phyloP scores from a whole-genome alignment of 805 yeast genomes.

The Debaryomyces prosopidis region DNA sequence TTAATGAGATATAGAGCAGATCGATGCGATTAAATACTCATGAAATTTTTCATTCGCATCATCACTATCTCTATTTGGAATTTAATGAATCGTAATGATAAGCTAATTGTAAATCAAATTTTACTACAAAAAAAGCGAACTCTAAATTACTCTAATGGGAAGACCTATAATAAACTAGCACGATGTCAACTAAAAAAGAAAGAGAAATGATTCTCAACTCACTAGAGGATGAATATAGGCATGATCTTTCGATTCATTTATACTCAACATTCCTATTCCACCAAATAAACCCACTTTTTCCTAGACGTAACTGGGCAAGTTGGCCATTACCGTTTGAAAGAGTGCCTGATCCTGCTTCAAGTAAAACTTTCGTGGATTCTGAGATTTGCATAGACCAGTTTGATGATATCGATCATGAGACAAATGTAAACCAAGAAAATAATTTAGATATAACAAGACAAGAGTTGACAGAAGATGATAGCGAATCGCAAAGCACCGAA shows the following conservation, averaged over 20 bases:
- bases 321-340: conserved; percentile 55
- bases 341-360: conserved; percentile 39
- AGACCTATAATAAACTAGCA: too few relatives aligned
- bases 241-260: conserved; percentile 64
- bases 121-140: not conserved
- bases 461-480: conserved; percentile 11
- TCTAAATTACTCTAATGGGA: not conserved
- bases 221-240: conserved; percentile 50
- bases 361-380: conserved; percentile 20
- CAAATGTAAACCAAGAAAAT: not conserved
- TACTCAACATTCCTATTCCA: conserved; percentile 55
- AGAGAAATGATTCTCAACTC: conserved; percentile 21
- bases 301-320: conserved; percentile 45
- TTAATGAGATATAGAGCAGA: not conserved
- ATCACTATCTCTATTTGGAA: not conserved
- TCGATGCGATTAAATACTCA: not conserved
- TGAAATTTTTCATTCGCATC: not conserved
- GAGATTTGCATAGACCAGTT: conserved; percentile 6
- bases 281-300: conserved; percentile 35
- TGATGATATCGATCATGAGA: conserved; percentile 14
- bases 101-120: not conserved
- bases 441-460: conserved; percentile 3
- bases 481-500: not conserved
- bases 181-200: conserved; percentile 14
- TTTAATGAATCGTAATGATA: not conserved